phyloP scores from a whole-genome alignment of 192 early-diverging fungal species.

The Backusella morwellensis region DNA sequence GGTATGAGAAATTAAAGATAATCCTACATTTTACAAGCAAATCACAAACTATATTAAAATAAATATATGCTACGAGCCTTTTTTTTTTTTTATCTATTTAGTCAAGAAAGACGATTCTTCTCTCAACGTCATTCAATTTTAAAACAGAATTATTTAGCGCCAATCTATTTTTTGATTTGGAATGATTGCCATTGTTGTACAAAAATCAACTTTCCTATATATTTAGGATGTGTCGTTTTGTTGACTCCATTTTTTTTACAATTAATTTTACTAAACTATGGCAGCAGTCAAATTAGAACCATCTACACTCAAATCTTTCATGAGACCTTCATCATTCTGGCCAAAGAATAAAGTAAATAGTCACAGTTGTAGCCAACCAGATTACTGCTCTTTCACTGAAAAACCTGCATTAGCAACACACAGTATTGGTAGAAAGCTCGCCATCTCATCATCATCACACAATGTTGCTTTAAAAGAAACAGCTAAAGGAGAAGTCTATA shows the following conservation, averaged over 20 bases:
- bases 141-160: neutral
- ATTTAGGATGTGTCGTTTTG: neutral
- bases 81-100: neutral
- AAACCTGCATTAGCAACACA: neutral
- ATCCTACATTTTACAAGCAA: neutral
- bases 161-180: neutral
- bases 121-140: neutral
- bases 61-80: neutral
- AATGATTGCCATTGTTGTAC: neutral
- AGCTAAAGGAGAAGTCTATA: conserved; percentile 20
- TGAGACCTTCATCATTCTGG: conserved; percentile 7
- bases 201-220: neutral
- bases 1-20: neutral
- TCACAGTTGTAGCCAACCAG: neutral
- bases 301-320: conserved; percentile 7
- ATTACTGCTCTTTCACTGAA: neutral
- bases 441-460: neutral
- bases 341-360: neutral
- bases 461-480: conserved; percentile 1
- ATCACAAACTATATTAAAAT: neutral
- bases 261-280: neutral
- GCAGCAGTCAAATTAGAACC: neutral
- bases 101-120: neutral
- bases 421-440: neutral
- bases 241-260: neutral